Base-by-base conservation (phyloP, 441 rosid genomes). In the Populus hybrid region DNA sequence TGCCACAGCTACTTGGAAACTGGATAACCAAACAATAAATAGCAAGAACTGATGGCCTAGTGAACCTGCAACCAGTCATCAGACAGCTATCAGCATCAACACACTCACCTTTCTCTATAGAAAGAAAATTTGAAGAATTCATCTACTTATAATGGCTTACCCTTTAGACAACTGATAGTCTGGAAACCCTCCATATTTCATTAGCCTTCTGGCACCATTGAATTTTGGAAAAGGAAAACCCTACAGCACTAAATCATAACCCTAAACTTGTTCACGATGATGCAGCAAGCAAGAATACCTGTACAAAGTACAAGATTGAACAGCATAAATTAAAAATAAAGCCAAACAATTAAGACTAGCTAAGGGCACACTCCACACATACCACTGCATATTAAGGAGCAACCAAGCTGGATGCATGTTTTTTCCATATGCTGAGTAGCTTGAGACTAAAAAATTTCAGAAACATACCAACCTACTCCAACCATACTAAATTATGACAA, bases 1-100 rank as follows among this genome's bases (percentile, higher is more conserved):
- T 5, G 91, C 81, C 74, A 76, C 80, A 84, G 84, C 89, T 86
- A 92, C 94, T 83, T 88, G 92, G 82, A 92, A 88, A 84, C 86
- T 81, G 12, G 86, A 91, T 79, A 92, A 67, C 93, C 93, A 93
- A 77, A 90, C 79, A 35, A 88, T 85, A 76, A 89, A 87, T 78
- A 90, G 71, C 81, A 93, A 83, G 73, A 92, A 78, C 75, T 72
- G 86, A 59, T 83, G 90, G 81, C 87, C 86, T 77, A 82, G 67
- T 72, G 81, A 91, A 64, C 95, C 98, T 92, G 92, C 72, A 78
- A 87, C 23, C 79, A 82, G 72, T 82, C 8, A 78, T 40, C 80
- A 81, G 79, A 24, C 32, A 77, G n/a, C 59, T 59, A 74, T 85
- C 81, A 84, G 77, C 65, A 71, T 38, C 70, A 73, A 83, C 23